These are phyloP conservation scores for Dictyostelium purpureum DNA, from an alignment of 78 protist genomes.

Conservation along the genomic window DNA sequence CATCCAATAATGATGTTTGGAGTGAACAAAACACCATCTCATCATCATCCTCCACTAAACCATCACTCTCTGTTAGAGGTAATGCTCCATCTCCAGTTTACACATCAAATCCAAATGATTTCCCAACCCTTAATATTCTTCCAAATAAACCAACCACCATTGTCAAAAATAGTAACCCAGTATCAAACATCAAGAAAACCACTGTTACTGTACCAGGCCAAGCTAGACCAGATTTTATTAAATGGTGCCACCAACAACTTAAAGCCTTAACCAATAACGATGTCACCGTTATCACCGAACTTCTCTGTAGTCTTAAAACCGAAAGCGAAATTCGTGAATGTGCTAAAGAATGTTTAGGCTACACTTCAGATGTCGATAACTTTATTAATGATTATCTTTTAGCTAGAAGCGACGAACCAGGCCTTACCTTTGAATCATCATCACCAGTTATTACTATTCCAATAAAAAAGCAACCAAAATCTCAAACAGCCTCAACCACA, in stretches of 20 bases:
- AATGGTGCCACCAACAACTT: slow-evolving; percentile 75
- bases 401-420: slow-evolving; percentile 71
- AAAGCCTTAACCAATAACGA: slow-evolving; percentile 67
- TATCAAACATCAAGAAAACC: background rate
- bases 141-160: slow-evolving; percentile 32
- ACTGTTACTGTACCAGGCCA: background rate
- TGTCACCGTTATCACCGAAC: slow-evolving; percentile 51
- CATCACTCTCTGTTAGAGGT: slow-evolving; percentile 31
- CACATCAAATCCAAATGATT: background rate
- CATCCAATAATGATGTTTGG: slow-evolving; percentile 19
- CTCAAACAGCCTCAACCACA: background rate
- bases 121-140: slow-evolving; percentile 28
- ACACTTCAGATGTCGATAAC: slow-evolving; percentile 23
- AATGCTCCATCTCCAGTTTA: background rate
- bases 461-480: slow-evolving; percentile 26
- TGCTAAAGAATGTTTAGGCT: slow-evolving; percentile 68
- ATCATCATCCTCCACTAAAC: background rate
- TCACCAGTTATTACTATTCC: slow-evolving; percentile 67
- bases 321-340: slow-evolving; percentile 69
- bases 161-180: background rate
- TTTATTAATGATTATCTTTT: slow-evolving; percentile 61
- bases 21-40: background rate
- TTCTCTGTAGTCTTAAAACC: slow-evolving; percentile 44
- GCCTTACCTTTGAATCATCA: slow-evolving; percentile 49
- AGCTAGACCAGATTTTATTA: slow-evolving; percentile 60